A percentile compares a stretch with the other conserved stretches of the same genome.
Evolutionary conservation across 2,329 filamentous ascomycete species (phyloP).

Genomic region (Alternaria conjuncta): DNA sequence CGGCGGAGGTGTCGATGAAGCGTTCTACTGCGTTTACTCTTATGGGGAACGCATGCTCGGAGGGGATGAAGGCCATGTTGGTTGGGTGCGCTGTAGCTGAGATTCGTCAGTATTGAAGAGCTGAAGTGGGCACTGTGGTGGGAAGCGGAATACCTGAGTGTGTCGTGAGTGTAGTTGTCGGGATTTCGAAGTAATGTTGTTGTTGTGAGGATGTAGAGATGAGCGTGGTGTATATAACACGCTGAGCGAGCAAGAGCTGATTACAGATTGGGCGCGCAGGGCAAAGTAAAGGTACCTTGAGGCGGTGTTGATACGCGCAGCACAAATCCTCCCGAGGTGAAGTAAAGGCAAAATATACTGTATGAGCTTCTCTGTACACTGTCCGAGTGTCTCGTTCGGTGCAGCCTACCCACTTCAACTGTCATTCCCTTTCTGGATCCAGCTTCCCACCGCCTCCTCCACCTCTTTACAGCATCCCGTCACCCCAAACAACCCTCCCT

Average conservation of each 20-base stretch:
- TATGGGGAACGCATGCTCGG: not conserved
- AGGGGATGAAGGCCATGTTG: not conserved
- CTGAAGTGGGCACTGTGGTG: not conserved
- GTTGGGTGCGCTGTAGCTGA: not conserved
- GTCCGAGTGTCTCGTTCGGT: not conserved
- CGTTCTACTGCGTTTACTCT: not conserved
- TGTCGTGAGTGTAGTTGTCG: not conserved
- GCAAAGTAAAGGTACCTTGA: not conserved
- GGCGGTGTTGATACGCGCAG: not conserved
- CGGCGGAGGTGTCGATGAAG: not conserved
- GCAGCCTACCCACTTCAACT: not conserved
- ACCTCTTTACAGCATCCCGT: conserved; percentile 29
- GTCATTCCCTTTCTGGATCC: conserved; percentile 7
- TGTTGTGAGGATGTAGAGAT: not conserved
- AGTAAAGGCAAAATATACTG: not conserved
- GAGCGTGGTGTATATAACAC: not conserved
- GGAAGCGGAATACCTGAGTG: not conserved
- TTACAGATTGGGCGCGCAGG: not conserved
- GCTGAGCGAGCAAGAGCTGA: not conserved
- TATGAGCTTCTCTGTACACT: not conserved
- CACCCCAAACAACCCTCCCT: conserved; percentile 40
- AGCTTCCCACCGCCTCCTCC: conserved; percentile 31
- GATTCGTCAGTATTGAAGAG: not conserved
- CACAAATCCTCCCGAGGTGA: not conserved
- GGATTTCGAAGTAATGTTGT: not conserved